Conservation (phyloP, 495 filamentous ascomycete species). For the Aspergillus diversus region DNA sequence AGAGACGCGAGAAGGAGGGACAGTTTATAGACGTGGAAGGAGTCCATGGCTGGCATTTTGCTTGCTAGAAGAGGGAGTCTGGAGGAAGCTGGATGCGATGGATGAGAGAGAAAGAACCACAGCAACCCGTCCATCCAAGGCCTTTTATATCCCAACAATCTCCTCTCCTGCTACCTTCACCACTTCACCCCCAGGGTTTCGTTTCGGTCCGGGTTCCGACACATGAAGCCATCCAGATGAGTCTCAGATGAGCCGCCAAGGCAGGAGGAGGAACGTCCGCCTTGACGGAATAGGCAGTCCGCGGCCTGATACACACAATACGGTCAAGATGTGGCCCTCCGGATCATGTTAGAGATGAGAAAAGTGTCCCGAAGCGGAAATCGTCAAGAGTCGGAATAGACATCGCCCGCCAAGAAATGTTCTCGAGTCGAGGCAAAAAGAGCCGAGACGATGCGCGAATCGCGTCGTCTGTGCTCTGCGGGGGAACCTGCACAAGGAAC, state of each 20-base stretch:
- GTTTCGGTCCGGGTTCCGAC: neutral
- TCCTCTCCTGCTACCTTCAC: neutral
- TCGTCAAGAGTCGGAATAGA: too few species aligned
- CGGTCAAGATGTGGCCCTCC: too few species aligned
- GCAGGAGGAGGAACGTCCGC: conserved; percentile 5
- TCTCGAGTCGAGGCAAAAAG: too few species aligned
- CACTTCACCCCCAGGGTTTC: neutral
- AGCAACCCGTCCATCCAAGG: neutral
- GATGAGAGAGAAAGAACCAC: neutral
- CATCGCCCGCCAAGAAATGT: too few species aligned
- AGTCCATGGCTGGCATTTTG: conserved; percentile 16
- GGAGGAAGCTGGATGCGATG: neutral
- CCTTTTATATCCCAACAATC: conserved; percentile 9
- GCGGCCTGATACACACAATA: neutral
- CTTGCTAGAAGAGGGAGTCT: neutral
- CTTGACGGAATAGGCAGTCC: conserved; percentile 25
- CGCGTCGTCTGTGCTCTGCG: too few species aligned
- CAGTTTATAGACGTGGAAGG: conserved; percentile 22
- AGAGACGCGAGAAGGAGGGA: conserved; percentile 34
- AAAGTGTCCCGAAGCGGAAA: too few species aligned
- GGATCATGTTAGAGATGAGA: too few species aligned
- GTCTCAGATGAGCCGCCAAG: neutral
- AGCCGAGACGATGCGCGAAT: too few species aligned
- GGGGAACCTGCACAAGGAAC: too few species aligned
- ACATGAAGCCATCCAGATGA: conserved; percentile 8